Evolutionary conservation across 2,329 filamentous ascomycete genomes (phyloP).

Genomic region (Fusarium liriodendri): DNA sequence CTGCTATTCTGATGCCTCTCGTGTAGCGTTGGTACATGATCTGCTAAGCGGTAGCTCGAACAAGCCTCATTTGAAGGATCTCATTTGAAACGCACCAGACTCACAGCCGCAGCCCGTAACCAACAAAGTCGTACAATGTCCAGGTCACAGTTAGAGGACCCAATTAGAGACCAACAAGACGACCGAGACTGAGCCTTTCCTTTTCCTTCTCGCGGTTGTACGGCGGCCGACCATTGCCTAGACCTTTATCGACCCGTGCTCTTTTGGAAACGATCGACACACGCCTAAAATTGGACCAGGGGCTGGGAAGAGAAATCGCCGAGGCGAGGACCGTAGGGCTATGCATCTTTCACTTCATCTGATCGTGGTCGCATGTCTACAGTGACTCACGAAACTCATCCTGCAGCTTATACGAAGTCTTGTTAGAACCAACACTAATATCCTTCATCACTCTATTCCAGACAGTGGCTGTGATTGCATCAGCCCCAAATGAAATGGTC

Average conservation of each 20-base stretch:
- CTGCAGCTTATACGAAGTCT: not conserved
- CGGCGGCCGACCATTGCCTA: constrained; percentile 6
- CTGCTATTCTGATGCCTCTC: not conserved
- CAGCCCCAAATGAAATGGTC: not conserved
- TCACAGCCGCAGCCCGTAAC: not conserved
- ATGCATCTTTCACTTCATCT: not conserved
- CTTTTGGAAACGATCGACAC: constrained; percentile 29
- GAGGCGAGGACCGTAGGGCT: constrained; percentile 24
- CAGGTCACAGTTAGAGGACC: not conserved
- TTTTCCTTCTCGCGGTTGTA: constrained; percentile 12
- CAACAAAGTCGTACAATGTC: not conserved
- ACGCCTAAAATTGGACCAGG: constrained; percentile 22
- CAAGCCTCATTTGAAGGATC: not conserved
- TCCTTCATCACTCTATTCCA: not conserved
- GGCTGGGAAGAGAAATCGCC: constrained; percentile 30
- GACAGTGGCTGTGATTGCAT: not conserved
- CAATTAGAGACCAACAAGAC: not conserved
- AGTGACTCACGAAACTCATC: constrained; percentile 1
- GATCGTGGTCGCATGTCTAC: not conserved
- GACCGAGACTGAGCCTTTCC: constrained; percentile 1
- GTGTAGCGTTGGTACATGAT: not conserved
- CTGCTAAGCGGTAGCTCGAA: not conserved
- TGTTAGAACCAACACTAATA: not conserved
- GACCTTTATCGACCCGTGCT: not conserved
- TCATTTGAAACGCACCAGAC: constrained; percentile 16